Base-by-base conservation (phyloP, 192 early-diverging fungal species). In the Martensiomyces pterosporus region DNA sequence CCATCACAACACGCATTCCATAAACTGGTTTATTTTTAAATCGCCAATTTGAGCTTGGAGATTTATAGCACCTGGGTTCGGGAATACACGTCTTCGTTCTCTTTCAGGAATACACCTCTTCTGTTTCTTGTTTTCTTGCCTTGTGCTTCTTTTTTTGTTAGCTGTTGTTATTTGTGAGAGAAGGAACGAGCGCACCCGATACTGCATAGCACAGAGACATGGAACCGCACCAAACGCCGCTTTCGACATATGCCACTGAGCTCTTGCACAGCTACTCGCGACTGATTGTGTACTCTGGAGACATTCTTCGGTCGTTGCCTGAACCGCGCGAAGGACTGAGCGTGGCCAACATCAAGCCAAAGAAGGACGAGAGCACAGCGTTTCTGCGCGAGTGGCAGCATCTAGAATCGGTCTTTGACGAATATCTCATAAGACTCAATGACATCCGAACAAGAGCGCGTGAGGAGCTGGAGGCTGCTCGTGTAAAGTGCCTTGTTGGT, bases 311-410 rank as follows among this genome's bases (percentile, higher is more conserved):
- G 15, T 59, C 62, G 19, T 50, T 73, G 3, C 69, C 69, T 6
- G 69, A 65, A 39, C 69, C 69, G 3, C 69, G 54, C 54, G 57
- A 61, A 22, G 61, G 69, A 8, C 50, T 73, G 43, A 64, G 69
- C 41, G 49, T 50, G 12, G 68, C 68, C 24, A 72, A 72, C 32
- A 60, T 72, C 40, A 72, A 72, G 39, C 57, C 68, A 12, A 72
- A 72, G 29, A 72, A 64, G 49, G 68, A 72, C 39, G 61, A 72
- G 22, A 60, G 56, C 33, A 52, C 52, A 0, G 44, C 57, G 25
- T 72, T 72, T 24, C 43, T 53, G 38, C 61, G 68, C 40, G 68
- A 72, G 27, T 72, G 68, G 68, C 60, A 72, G 49, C 68, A 72
- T 33, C 29, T 72, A 17, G 68, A 72, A 39, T 59, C 57, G 2